Conservation (phyloP, 192 early-diverging fungal species). For the Jimgerdemannia lactiflua region DNA sequence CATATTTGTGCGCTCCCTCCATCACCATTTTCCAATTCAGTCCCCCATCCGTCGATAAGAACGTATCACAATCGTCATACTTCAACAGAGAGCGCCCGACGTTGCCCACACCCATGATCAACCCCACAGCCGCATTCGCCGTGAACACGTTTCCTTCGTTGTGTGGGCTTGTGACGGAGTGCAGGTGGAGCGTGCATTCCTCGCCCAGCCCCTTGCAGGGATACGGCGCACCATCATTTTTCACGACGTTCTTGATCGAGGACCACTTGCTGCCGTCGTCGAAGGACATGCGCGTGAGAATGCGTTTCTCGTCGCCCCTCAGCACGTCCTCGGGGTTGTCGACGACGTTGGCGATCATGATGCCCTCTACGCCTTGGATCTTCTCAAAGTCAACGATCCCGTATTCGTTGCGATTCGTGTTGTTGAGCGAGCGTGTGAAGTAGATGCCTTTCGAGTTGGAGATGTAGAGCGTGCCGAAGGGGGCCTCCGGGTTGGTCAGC, state of each 20-base stretch:
- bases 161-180: slow-evolving; percentile 71
- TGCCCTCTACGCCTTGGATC: slow-evolving; percentile 77
- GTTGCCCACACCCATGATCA: slow-evolving; percentile 89
- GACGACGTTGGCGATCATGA: slow-evolving; percentile 85
- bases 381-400: slow-evolving; percentile 92
- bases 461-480: slow-evolving; percentile 70
- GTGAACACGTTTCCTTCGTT: slow-evolving; percentile 75
- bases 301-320: slow-evolving; percentile 39
- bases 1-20: slow-evolving; percentile 79
- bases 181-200: slow-evolving; percentile 82
- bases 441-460: slow-evolving; percentile 90
- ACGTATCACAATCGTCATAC: slow-evolving; percentile 81
- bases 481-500: slow-evolving; percentile 29
- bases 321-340: slow-evolving; percentile 68
- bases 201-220: not conserved
- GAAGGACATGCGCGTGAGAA: slow-evolving; percentile 79
- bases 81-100: slow-evolving; percentile 70
- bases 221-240: slow-evolving; percentile 11
- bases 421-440: slow-evolving; percentile 74
- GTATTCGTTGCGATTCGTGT: slow-evolving; percentile 71
- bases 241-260: slow-evolving; percentile 41
- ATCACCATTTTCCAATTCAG: slow-evolving; percentile 65
- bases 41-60: slow-evolving; percentile 84
- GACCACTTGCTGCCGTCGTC: slow-evolving; percentile 84
- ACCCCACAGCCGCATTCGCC: slow-evolving; percentile 69